Percentiles rank a stretch among this genome's conserved stretches.
Conservation (phyloP, 2,329 filamentous ascomycete genomes). For the Talaromyces sp. region DNA sequence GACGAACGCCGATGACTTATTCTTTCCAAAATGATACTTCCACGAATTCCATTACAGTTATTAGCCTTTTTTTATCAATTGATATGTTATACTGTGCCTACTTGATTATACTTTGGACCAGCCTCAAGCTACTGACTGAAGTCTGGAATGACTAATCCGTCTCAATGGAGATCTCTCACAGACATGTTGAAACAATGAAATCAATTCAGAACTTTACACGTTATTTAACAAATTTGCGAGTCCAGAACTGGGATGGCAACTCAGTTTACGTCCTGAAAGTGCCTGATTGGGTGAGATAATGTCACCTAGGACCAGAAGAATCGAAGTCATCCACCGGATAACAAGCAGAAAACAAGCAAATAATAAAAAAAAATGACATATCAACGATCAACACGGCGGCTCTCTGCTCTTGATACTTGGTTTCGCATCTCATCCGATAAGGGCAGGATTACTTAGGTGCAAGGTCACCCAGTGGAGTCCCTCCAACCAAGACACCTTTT, state of each 20-base stretch:
- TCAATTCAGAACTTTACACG: neutral
- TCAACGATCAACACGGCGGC: neutral
- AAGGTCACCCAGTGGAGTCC: neutral
- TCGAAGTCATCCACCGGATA: too few species aligned
- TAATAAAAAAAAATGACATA: neutral
- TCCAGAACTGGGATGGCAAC: too few species aligned
- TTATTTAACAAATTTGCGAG: neutral
- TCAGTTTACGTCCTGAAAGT: too few species aligned
- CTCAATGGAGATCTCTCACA: neutral
- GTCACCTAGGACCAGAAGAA: too few species aligned
- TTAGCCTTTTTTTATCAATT: neutral
- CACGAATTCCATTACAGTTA: neutral
- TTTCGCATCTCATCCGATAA: too few species aligned
- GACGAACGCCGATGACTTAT: neutral
- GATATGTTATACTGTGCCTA: neutral
- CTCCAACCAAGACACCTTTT: constrained; percentile 3
- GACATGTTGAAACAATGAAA: neutral
- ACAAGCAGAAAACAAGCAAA: neutral
- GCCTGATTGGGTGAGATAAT: too few species aligned
- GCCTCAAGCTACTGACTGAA: neutral
- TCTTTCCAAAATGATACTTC: neutral
- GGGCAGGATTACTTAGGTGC: neutral
- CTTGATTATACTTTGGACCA: neutral
- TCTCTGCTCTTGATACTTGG: too few species aligned
- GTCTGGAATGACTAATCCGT: neutral